Base-by-base conservation (phyloP, 2,329 filamentous ascomycete species). In the Ophiostoma perfectum region DNA sequence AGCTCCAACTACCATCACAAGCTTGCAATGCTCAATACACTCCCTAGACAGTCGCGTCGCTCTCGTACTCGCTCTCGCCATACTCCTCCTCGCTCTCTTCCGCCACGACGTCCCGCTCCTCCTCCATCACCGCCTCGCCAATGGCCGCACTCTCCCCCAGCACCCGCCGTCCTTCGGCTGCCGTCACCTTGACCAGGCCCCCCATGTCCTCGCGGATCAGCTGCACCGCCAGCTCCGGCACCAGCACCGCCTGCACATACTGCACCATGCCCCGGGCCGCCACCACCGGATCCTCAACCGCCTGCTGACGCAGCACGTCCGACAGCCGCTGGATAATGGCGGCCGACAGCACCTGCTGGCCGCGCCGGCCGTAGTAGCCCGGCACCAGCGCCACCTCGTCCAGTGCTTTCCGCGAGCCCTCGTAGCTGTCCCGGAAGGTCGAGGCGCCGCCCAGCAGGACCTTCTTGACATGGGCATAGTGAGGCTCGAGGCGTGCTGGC, bases 341-440 rank as follows among this genome's bases (percentile, higher is more conserved):
- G 73, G 91, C 88, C 62, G 87, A 90, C 84, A 97, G 91, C 66
- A 84, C 78, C 65, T 86, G 85, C 66, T 90, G 82, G 1, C 93
- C 93, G 27, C 88, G 85, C 2, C 88, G 84, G 1, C 93, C 93
- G 77, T 96, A 97, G 78, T 96, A 97, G 0, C 93, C 93, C 9
- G 90, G 90, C 3, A 85, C 88, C 86, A 83, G 66, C 6, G 65
- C 18, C 16, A 41, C 11, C 18, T 27, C 47, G 18, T 62, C 5
- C 3, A 12, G 18, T 16, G n/a, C 11, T 41, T 36, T 8, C 36
- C 42, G 11, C 9, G 42, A n/a, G 5, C 18, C 77, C 68, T 82
- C 81, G 60, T 90, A 80, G 12, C 80, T 14, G 1, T 6, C 39
- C 14, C 88, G 81, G 74, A 87, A 95, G 74, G 88, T 91, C 7